Evolutionary conservation across 306 rosid genomes (phyloP), one percentile per base, ranked within the genome.

Genomic region (Trichosanthes truncata): DNA sequence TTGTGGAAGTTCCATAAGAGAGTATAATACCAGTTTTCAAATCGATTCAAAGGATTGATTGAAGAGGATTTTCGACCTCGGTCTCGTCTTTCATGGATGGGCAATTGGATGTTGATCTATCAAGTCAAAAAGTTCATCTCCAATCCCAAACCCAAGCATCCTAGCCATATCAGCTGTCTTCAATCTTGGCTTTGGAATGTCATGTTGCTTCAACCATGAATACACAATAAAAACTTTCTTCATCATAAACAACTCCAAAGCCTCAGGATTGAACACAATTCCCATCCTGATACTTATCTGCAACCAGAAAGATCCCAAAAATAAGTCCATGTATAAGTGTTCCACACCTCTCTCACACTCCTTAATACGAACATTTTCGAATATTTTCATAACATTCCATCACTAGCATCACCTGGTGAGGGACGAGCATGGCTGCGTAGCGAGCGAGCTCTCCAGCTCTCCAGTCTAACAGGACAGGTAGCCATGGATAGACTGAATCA

Each of bases 101-200:
- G 83, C 53, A 83, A 84, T 83, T 1, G 94, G 97, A 81, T 89
- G 89, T 51, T 86, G 80, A 66, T 94, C 93, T 35, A 91, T 81
- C 65, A 91, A 77, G 86, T 94, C 92, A 66, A 84, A 92, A 13
- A 94, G 90, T 36, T 91, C 98, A 82, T 90, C 87, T 20, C 96
- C 98, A 82, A 94, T 92, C 25, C 89, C 92, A 59, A 94, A 94
- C n/a, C 98, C 98, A 81, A 92, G 97, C 98, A 94, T 92, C 82
- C 90, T 88, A 80, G 98, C 98, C 98, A 94, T 94, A 84, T 92
- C 90, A 84, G 85, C 83, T 29, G 91, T 68, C 90, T 89, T 94
- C 83, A 87, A 41, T 84, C 89, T 85, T 71, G 98, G 91, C 83
- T 88, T 91, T 35, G 98, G 93, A 83, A 90, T 87, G 81, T 85